A percentile compares a stretch with the other conserved stretches of the same genome.
These are phyloP conservation scores for Phytophthora ohioensis DNA, from an alignment of 352 stramenopile species.

Conservation along the genomic window DNA sequence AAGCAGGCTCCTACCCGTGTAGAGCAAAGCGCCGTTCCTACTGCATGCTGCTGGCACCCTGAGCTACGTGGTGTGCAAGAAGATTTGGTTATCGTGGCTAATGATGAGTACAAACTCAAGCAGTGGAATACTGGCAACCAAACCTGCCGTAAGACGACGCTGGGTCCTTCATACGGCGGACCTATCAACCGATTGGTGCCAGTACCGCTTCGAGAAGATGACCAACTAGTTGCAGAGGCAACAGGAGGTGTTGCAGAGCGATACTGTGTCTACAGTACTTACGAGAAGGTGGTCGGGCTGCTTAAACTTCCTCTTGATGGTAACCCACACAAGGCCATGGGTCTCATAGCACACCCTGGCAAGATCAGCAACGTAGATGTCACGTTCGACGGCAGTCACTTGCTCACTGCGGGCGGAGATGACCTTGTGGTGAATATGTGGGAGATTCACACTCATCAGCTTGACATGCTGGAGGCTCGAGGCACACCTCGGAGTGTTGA, in stretches of 20 bases:
- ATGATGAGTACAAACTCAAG: constrained; percentile 95
- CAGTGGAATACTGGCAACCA: constrained; percentile 93
- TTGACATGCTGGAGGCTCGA: constrained; percentile 75
- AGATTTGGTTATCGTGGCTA: constrained; percentile 91
- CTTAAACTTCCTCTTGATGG: constrained; percentile 93
- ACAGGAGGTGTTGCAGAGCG: constrained; percentile 47
- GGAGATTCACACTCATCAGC: constrained; percentile 81
- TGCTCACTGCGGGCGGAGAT: constrained; percentile 89
- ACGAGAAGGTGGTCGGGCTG: constrained; percentile 86
- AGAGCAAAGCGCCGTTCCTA: constrained; percentile 88
- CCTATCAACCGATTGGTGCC: constrained; percentile 86
- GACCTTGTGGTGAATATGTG: constrained; percentile 95
- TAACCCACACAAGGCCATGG: constrained; percentile 93
- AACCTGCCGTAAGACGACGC: constrained; percentile 89
- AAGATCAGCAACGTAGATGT: constrained; percentile 89
- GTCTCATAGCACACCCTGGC: constrained; percentile 92
- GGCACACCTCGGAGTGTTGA: constrained; percentile 23
- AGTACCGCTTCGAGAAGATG: constrained; percentile 56
- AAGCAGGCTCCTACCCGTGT: constrained; percentile 72
- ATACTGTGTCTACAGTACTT: constrained; percentile 86
- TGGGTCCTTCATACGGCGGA: constrained; percentile 91
- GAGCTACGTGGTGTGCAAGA: constrained; percentile 82
- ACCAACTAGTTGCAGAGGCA: constrained; percentile 22
- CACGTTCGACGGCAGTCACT: constrained; percentile 84
- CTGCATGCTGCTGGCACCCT: constrained; percentile 92